phyloP scores from a whole-genome alignment of 2,329 filamentous ascomycete genomes.

The Aspergillus tamarii region DNA sequence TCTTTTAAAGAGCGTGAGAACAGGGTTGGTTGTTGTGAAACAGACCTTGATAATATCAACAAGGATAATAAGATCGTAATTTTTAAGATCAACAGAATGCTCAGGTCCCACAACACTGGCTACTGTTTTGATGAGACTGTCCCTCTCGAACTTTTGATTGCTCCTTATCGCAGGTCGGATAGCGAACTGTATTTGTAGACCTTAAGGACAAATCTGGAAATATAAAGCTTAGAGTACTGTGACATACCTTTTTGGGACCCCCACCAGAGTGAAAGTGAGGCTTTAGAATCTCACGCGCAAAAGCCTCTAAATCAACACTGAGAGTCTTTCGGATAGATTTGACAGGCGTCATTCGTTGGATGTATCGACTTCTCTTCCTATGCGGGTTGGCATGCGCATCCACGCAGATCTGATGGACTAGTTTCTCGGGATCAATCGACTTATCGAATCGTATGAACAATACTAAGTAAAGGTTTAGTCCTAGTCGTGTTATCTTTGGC shows the following conservation, averaged over 20 bases:
- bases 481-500: constrained; percentile 45
- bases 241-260: constrained; percentile 56
- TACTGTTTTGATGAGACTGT: constrained; percentile 62
- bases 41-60: constrained; percentile 66
- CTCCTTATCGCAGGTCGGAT: constrained; percentile 65
- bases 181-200: constrained; percentile 55
- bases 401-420: constrained; percentile 62
- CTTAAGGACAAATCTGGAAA: constrained; percentile 1
- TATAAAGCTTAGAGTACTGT: background rate
- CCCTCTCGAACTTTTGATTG: constrained; percentile 60
- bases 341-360: constrained; percentile 64
- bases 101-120: constrained; percentile 60
- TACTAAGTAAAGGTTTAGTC: constrained; percentile 12
- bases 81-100: constrained; percentile 63
- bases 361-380: constrained; percentile 59
- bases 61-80: constrained; percentile 63
- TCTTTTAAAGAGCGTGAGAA: background rate
- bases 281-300: constrained; percentile 60
- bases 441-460: constrained; percentile 59
- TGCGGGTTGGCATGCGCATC: constrained; percentile 56
- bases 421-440: constrained; percentile 62
- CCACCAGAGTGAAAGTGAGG: constrained; percentile 61
- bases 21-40: constrained; percentile 1
- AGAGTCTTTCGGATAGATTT: constrained; percentile 61
- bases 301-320: constrained; percentile 58